Percentiles rank a stretch among this genome's conserved stretches.
Evolutionary conservation across 2,329 filamentous ascomycete genomes (phyloP).

Genomic region (Colletotrichum theobromicola): DNA sequence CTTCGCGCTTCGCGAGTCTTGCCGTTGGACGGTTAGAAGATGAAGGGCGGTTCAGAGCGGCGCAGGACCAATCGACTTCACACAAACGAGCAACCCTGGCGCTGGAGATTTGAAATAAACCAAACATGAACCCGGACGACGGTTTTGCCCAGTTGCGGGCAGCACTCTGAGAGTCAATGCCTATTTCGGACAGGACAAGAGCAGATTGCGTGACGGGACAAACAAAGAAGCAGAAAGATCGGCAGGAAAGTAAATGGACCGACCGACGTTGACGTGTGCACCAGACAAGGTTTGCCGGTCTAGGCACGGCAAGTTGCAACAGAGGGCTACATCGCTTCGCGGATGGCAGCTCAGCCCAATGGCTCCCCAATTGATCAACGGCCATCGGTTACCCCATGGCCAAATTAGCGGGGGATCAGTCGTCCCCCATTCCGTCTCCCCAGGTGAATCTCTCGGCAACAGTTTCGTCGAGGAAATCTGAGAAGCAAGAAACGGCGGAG

Average conservation of each 20-base stretch:
- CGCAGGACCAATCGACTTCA: neutral
- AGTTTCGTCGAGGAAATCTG: neutral
- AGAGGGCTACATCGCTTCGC: slow-evolving; percentile 19
- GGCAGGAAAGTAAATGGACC: neutral
- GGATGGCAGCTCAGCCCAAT: slow-evolving; percentile 18
- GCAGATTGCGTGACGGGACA: slow-evolving; percentile 1
- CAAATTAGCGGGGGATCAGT: neutral
- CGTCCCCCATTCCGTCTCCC: neutral
- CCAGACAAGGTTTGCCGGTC: neutral
- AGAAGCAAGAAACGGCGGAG: neutral
- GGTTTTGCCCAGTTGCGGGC: neutral
- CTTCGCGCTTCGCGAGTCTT: slow-evolving; percentile 10
- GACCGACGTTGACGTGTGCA: neutral
- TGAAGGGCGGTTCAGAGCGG: neutral
- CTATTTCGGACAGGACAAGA: neutral
- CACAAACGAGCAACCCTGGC: neutral
- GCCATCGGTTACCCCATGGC: neutral
- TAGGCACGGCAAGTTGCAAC: slow-evolving; percentile 3
- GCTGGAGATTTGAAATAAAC: neutral
- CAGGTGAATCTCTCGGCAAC: neutral
- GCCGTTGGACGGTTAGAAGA: neutral
- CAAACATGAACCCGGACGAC: neutral
- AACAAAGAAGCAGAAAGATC: neutral
- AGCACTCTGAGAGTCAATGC: neutral
- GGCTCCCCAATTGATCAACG: neutral